A percentile compares a stretch with the other conserved stretches of the same genome.
These are phyloP conservation scores for Telfairia occidentalis DNA, from an alignment of 331 rosid genomes.

Conservation along the genomic window DNA sequence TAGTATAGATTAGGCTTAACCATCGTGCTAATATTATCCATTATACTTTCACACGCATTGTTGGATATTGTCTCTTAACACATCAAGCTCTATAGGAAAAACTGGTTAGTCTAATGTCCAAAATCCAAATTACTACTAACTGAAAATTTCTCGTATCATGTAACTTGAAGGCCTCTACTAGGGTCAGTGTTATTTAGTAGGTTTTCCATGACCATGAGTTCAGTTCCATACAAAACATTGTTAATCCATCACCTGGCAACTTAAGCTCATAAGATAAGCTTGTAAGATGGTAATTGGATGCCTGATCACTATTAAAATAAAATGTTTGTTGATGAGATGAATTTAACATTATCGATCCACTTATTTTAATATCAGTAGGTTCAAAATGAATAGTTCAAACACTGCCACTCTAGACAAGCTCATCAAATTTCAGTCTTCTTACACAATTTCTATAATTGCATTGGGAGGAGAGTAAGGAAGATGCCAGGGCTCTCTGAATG, in stretches of 20 bases:
- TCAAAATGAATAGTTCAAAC: background rate
- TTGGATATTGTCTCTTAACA: background rate
- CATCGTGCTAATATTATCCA: background rate
- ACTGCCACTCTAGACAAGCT: slow-evolving; percentile 8
- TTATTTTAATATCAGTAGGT: background rate
- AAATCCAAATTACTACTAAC: background rate
- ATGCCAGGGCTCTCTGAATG: slow-evolving; percentile 38
- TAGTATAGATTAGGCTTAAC: background rate
- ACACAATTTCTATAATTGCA: slow-evolving; percentile 96
- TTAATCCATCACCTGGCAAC: background rate
- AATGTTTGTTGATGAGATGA: background rate
- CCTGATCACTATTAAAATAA: background rate
- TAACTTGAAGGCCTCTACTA: background rate
- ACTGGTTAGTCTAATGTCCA: background rate
- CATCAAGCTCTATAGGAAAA: background rate
- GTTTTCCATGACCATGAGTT: background rate
- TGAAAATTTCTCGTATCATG: background rate
- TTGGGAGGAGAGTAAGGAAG: slow-evolving; percentile 96
- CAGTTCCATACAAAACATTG: background rate
- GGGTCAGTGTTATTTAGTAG: background rate
- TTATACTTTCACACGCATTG: background rate
- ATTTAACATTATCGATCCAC: background rate
- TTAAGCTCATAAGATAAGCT: background rate
- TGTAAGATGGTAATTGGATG: background rate
- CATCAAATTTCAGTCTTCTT: slow-evolving; percentile 31